These are phyloP conservation scores for Claviceps pazoutovae DNA, from an alignment of 2,329 filamentous ascomycete species.

Conservation along the genomic window DNA sequence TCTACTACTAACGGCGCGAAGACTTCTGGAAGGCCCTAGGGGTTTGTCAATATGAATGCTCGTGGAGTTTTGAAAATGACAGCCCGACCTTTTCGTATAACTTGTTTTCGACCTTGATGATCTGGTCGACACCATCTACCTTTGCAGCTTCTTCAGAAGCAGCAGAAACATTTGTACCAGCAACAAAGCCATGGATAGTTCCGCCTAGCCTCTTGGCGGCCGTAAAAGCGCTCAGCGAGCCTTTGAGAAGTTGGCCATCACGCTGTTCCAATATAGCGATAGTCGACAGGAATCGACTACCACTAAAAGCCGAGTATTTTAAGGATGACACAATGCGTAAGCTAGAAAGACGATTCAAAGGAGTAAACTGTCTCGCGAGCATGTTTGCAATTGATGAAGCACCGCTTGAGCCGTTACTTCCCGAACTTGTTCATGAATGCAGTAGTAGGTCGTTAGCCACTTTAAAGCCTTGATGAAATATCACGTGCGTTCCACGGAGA, in stretches of 20 bases:
- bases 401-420: background rate
- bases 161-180: conserved; percentile 61
- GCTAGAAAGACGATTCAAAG: conserved; percentile 2
- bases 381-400: conserved; percentile 10
- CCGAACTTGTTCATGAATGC: background rate
- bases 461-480: background rate
- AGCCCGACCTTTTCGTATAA: conserved; percentile 76
- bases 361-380: conserved; percentile 15
- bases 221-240: conserved; percentile 72
- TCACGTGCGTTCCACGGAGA: background rate
- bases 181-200: conserved; percentile 72
- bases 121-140: conserved; percentile 80
- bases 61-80: background rate
- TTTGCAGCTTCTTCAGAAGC: conserved; percentile 78
- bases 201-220: conserved; percentile 81
- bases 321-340: background rate
- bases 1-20: conserved; percentile 86
- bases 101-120: conserved; percentile 74
- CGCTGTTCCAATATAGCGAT: conserved; percentile 86
- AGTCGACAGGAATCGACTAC: conserved; percentile 47
- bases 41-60: conserved; percentile 3
- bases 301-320: background rate
- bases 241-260: conserved; percentile 71
- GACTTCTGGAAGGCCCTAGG: conserved; percentile 77
- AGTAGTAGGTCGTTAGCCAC: background rate